Evolutionary conservation across 73 alveolate species (phyloP), one percentile per base, ranked within the genome.

Genomic region (Loxodes magnus): DNA sequence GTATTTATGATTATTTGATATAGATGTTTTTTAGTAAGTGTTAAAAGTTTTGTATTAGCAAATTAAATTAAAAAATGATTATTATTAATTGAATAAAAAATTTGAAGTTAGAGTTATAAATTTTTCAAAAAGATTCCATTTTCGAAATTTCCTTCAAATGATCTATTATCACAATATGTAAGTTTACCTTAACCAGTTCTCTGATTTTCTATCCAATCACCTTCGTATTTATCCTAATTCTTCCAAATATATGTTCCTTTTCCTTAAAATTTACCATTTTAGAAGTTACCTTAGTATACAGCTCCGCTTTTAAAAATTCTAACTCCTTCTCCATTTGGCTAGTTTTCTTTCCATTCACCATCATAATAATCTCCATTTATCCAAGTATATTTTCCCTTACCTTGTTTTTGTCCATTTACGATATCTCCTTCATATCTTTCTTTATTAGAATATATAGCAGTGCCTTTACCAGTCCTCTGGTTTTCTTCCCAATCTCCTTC

Each of bases 151-250:
- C 64, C 64, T 31, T 31, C 56, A 31, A 30, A 51, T 14, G 9
- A 6, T 10, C 1, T 0, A 27, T 55, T 12, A 31, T 51, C 56
- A 10, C 28, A n/a, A 26, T 15, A 16, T 9, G 19, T 12, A 6
- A 29, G 3, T 16, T 5, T 31, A 7, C 64, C 64, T 31, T 51
- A 10, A 1, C 64, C 64, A 31, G 26, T 12, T 14, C 56, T 0
- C 28, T 29, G 17, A 19, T 31, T 29, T 16, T 31, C 22, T n/a
- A n/a, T 26, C 19, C 19, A 51, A 7, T 16, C 22, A 26, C 64
- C 64, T 31, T 51, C 64, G 3, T 51, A 51, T 12, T 21, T 51
- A 6, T 51, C 64, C 19, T 55, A 51, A 31, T 51, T 51, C 22
- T 5, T 25, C 14, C 55, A 26, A 31, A 33, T 26, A 14, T 51